Base-by-base conservation (phyloP, 352 stramenopile genomes). In the Peronospora tabacina region DNA sequence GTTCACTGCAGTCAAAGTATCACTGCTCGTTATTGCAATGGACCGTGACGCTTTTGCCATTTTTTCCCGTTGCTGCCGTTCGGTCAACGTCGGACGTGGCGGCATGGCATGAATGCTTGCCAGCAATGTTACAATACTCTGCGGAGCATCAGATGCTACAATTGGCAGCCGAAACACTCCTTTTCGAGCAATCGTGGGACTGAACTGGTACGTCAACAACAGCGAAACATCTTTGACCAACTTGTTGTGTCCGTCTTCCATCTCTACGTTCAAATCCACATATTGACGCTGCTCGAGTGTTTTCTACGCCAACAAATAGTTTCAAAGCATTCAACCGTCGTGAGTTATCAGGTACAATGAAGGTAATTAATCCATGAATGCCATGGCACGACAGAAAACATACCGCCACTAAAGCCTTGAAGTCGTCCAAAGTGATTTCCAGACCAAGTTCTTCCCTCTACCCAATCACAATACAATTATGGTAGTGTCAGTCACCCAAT, bases 161-260 rank as follows among this genome's bases (percentile, higher is more conserved):
- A 79, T 59, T 11, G 56, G 47, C 24, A 87, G 39, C 16, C 57
- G 58, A 24, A 87, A 76, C 32, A 52, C 16, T 30, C 72, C 73
- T 29, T 73, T 81, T 24, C 74, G 63, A 11, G 65, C 75, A 26
- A 85, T 75, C 3, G 54, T 71, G 11, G 68, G 48, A 22, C 70
- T 77, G 50, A 87, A 85, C 56, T 71, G 70, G 68, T 87, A 87
- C 44, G 70, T 83, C 17, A 85, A 56, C 26, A 61, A 19, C 46
- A 84, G 56, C 10, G 56, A 35, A 45, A 75, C 55, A 1, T 60
- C 28, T 7, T 51, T 17, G 3, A 61, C 28, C 4, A 34, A 36
- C 6, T 36, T 55, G 24, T 43, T 44, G n/a, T n/a, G n/a, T 9
- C 67, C 52, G 7, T 43, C 32, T 33, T 63, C 49, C 0, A 75